phyloP scores from a whole-genome alignment of 805 yeast genomes.

The Saturnispora gosingensis region DNA sequence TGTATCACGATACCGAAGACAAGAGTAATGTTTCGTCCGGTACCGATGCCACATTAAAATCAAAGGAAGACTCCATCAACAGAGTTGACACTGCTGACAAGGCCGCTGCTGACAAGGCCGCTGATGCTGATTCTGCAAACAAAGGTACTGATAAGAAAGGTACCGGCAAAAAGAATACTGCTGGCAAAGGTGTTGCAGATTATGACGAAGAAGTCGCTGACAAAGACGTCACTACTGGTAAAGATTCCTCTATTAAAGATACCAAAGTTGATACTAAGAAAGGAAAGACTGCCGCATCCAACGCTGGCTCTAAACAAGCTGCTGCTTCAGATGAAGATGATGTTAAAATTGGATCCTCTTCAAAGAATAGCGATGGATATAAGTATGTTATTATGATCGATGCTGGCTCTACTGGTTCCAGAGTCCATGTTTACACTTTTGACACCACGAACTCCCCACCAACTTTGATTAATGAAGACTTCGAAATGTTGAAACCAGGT shows the following conservation, averaged over 20 bases:
- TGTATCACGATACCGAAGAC: constrained; percentile 1
- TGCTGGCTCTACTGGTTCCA: constrained; percentile 96
- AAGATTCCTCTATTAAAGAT: not conserved
- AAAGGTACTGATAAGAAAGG: not conserved
- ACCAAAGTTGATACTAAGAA: not conserved
- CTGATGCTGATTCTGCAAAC: not conserved
- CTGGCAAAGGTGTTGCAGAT: not conserved
- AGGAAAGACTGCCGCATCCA: not conserved
- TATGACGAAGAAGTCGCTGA: not conserved
- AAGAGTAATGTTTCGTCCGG: constrained; percentile 10
- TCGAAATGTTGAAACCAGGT: constrained; percentile 89
- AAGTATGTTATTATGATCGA: constrained; percentile 90
- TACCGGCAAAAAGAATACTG: not conserved
- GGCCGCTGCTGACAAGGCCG: not conserved
- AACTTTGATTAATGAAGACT: constrained; percentile 63
- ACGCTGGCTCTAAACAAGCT: not conserved
- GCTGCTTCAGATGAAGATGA: not conserved
- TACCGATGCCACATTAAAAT: constrained; percentile 13
- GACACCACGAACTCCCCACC: constrained; percentile 85
- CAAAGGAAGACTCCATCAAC: constrained; percentile 8
- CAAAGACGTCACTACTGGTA: not conserved
- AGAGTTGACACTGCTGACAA: constrained; percentile 6
- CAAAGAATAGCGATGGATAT: constrained; percentile 15
- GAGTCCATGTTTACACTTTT: constrained; percentile 90
- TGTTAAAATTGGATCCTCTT: not conserved